These are phyloP conservation scores for Penicillium sp. DNA, from an alignment of 2,329 filamentous ascomycete species.

Conservation along the genomic window DNA sequence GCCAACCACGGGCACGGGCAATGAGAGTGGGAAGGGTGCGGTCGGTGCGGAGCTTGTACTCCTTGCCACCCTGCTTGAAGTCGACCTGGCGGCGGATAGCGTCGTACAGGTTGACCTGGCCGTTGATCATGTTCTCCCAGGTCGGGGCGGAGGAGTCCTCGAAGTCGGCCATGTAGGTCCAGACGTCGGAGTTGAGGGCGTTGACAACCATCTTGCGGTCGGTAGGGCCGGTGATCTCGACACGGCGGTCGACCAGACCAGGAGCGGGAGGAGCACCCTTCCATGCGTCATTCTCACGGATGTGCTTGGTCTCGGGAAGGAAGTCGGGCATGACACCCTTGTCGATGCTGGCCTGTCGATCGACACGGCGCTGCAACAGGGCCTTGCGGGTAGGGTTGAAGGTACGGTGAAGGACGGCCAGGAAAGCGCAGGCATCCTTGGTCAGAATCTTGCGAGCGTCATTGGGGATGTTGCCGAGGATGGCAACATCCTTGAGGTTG, in stretches of 20 bases:
- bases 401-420: constrained; percentile 89
- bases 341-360: constrained; percentile 90
- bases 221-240: constrained; percentile 96
- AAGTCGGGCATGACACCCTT: constrained; percentile 87
- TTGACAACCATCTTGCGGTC: constrained; percentile 99
- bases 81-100: constrained; percentile 91
- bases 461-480: constrained; percentile 76
- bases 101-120: constrained; percentile 96
- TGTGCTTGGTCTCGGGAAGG: constrained; percentile 90
- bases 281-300: constrained; percentile 93
- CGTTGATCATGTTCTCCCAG: constrained; percentile 99
- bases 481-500: constrained; percentile 82
- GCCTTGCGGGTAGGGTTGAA: constrained; percentile 88
- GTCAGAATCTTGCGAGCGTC: constrained; percentile 86
- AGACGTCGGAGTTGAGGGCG: constrained; percentile 90
- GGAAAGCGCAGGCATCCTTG: constrained; percentile 84
- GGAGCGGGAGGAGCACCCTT: constrained; percentile 88
- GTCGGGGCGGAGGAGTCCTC: constrained; percentile 95
- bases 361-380: constrained; percentile 79
- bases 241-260: constrained; percentile 85
- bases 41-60: constrained; percentile 96
- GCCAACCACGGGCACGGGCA: constrained; percentile 92
- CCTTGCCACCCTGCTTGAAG: constrained; percentile 92
- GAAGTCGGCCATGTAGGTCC: constrained; percentile 99
- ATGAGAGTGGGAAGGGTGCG: constrained; percentile 85